These are phyloP conservation scores for Thalassia testudinum DNA, from an alignment of 116 monocot species.

Conservation along the genomic window DNA sequence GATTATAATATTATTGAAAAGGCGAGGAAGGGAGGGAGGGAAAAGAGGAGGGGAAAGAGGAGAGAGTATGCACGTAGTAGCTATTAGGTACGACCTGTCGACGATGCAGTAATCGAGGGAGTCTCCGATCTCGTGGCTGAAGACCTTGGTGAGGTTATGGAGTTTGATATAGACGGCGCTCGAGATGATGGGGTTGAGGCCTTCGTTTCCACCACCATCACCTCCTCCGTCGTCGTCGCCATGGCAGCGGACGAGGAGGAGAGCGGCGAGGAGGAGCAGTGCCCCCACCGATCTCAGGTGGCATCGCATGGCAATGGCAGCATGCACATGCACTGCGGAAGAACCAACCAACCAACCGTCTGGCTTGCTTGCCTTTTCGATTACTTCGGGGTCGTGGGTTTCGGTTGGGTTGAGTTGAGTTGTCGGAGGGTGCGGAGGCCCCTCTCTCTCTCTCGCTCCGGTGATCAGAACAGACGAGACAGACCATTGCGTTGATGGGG, in stretches of 20 bases:
- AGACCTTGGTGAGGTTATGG: conserved; percentile 24
- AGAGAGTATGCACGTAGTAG: too few species aligned
- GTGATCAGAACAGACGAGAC: too few species aligned
- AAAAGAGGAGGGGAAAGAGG: too few species aligned
- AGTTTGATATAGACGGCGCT: conserved; percentile 30
- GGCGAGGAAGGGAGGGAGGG: background rate
- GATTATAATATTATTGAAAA: too few species aligned
- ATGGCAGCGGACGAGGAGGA: background rate
- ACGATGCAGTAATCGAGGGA: conserved; percentile 28
- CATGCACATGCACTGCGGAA: too few species aligned
- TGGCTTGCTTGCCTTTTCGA: too few species aligned
- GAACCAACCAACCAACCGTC: too few species aligned
- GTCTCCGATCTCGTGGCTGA: conserved; percentile 17
- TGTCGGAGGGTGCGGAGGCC: too few species aligned
- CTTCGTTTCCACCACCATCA: background rate
- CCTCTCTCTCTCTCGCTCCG: too few species aligned
- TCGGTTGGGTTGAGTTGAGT: too few species aligned
- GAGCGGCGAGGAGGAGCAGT: background rate
- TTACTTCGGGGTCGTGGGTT: too few species aligned
- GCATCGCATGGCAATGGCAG: conserved; percentile 18
- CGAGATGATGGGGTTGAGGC: conserved; percentile 16
- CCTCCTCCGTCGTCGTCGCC: background rate
- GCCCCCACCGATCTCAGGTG: background rate
- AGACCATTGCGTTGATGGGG: too few species aligned
- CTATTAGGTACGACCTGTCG: conserved; percentile 8